Conservation (phyloP, 2,329 filamentous ascomycete genomes). For the Aspergillus latus region DNA sequence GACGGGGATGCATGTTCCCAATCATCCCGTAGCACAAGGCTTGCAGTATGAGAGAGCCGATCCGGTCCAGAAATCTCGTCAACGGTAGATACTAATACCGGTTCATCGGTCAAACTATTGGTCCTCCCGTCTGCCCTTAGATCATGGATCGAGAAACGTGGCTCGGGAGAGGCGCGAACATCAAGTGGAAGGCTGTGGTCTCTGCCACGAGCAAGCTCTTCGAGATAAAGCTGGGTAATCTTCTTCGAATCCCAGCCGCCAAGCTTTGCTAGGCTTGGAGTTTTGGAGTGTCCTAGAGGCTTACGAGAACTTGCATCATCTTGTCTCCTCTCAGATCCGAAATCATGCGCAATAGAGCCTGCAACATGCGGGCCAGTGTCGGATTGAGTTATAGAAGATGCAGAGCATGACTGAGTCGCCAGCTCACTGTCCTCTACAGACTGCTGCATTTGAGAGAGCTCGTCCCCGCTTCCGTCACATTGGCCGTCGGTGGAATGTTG, state of each 20-base stretch:
- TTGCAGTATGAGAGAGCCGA: conserved; percentile 39
- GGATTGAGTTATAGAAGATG: conserved; percentile 37
- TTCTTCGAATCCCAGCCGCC: conserved; percentile 56
- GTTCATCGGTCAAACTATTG: conserved; percentile 37
- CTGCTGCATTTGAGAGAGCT: conserved; percentile 30
- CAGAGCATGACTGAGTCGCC: conserved; percentile 38
- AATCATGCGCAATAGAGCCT: conserved; percentile 17
- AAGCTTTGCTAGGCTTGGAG: conserved; percentile 53
- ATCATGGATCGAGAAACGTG: conserved; percentile 17
- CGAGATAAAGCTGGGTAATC: conserved; percentile 56
- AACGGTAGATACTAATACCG: conserved; percentile 34
- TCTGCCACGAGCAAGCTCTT: conserved; percentile 45
- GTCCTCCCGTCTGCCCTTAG: conserved; percentile 21
- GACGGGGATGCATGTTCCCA: conserved; percentile 52
- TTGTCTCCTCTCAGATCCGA: conserved; percentile 42
- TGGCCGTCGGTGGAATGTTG: conserved; percentile 36
- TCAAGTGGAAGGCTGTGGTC: conserved; percentile 26
- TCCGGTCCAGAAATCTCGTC: conserved; percentile 31
- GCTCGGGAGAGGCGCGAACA: conserved; percentile 25
- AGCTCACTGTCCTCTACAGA: conserved; percentile 29
- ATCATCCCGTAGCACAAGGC: conserved; percentile 47
- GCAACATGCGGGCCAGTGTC: conserved; percentile 30
- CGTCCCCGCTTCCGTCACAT: conserved; percentile 40
- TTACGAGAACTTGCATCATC: conserved; percentile 39
- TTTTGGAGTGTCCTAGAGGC: conserved; percentile 47